A percentile compares a stretch with the other conserved stretches of the same genome.
phyloP scores from a whole-genome alignment of 1,284 basidiomycete species.

The Ceratobasidium sp. region DNA sequence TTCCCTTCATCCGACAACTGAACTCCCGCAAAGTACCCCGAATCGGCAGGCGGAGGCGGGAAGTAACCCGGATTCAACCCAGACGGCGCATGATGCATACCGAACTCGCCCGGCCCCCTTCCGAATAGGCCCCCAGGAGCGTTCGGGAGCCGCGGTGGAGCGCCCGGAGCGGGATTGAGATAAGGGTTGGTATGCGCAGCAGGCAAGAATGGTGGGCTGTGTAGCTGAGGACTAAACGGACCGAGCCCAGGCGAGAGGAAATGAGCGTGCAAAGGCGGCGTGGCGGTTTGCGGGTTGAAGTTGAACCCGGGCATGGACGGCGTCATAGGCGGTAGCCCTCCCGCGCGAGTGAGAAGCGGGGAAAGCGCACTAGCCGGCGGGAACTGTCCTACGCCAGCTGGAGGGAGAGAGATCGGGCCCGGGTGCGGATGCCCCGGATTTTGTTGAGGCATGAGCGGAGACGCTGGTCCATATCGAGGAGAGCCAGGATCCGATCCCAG shows the following conservation, averaged over 20 bases:
- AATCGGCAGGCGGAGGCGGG: constrained; percentile 28
- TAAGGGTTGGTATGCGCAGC: constrained; percentile 33
- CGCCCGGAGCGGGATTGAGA: constrained; percentile 40
- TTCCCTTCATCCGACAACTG: neutral
- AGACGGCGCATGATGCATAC: constrained; percentile 40
- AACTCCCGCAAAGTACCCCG: constrained; percentile 35
- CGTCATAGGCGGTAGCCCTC: constrained; percentile 50
- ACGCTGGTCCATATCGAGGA: constrained; percentile 33
- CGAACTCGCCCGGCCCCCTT: constrained; percentile 30
- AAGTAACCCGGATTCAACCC: constrained; percentile 32
- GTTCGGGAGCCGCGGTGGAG: constrained; percentile 32
- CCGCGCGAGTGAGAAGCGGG: constrained; percentile 41
- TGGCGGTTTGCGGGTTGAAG: constrained; percentile 47
- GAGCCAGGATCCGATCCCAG: constrained; percentile 36
- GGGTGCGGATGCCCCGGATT: constrained; percentile 36
- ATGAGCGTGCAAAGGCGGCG: constrained; percentile 48
- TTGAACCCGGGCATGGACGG: constrained; percentile 51
- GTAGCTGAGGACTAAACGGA: constrained; percentile 48
- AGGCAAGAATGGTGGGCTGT: constrained; percentile 37
- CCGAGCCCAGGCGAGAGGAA: constrained; percentile 51
- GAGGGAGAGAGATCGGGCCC: constrained; percentile 48
- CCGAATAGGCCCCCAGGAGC: constrained; percentile 22
- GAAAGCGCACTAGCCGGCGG: constrained; percentile 41
- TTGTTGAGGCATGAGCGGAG: constrained; percentile 24
- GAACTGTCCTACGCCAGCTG: constrained; percentile 40